Conservation (phyloP, 495 filamentous ascomycete genomes). For the Penicillium paxilli region DNA sequence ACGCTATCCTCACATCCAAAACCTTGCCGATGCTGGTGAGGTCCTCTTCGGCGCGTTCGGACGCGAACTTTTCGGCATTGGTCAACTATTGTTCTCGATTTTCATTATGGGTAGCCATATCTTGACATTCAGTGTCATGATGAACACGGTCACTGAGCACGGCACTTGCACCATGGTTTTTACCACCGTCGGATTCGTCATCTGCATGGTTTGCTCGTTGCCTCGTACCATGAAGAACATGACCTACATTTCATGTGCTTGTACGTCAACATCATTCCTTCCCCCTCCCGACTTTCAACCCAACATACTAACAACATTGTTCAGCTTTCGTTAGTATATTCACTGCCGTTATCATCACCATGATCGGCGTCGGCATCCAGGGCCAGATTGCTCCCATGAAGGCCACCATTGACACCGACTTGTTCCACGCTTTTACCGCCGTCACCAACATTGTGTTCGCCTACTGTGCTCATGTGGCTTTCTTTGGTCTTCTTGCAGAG, state of each 20-base stretch:
- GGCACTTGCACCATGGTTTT: conserved; percentile 69
- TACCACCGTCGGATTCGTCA: conserved; percentile 59
- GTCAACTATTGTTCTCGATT: conserved; percentile 64
- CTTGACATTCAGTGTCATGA: conserved; percentile 66
- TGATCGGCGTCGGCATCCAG: conserved; percentile 61
- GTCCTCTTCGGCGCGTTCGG: conserved; percentile 64
- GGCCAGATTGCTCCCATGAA: conserved; percentile 20
- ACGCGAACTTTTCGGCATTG: conserved; percentile 60
- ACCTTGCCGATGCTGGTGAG: conserved; percentile 72
- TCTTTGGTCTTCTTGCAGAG: conserved; percentile 75
- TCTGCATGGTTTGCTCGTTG: conserved; percentile 62
- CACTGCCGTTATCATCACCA: conserved; percentile 67
- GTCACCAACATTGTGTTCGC: conserved; percentile 41
- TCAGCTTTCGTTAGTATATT: conserved; percentile 63
- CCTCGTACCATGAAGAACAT: conserved; percentile 65
- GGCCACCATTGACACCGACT: conserved; percentile 22
- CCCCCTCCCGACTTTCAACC: not conserved
- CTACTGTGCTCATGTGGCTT: conserved; percentile 55
- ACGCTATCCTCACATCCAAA: conserved; percentile 53
- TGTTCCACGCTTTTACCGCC: conserved; percentile 32
- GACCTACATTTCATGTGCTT: conserved; percentile 60
- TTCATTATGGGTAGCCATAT: conserved; percentile 77
- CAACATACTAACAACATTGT: not conserved
- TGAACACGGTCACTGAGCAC: conserved; percentile 64
- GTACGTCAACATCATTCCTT: conserved; percentile 22